Evolutionary conservation across 805 yeast genomes (phyloP), one percentile per base, ranked within the genome.

Genomic region (Candida parachauliodes): DNA sequence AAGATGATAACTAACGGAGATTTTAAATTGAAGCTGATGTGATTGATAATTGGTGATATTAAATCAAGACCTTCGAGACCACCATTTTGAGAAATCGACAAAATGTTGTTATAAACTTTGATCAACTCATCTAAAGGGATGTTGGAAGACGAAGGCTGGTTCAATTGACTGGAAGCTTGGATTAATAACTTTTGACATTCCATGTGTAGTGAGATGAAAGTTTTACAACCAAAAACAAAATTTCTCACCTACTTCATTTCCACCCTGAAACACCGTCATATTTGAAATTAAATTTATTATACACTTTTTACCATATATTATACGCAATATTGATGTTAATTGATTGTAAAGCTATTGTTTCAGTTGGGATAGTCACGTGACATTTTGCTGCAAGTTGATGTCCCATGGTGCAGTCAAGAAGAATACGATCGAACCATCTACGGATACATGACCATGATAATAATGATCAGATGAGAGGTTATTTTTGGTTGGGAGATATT

Each of bases 71-170:
- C 15, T 15, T 27, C 30, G 18, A 27, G 7, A 5, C 30, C 30
- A 10, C 30, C 30, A 16, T 27, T 12, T 15, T 27, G 30, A 3
- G 25, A 19, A 10, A 19, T 11, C 2, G 28, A n/a, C 8, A 32
- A 15, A 11, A 32, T 32, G 10, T 9, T 24, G 6, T 32, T 22
- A 17, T 32, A 32, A 2, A 32, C 14, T 4, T 6, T 22, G 11
- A 24, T 27, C 7, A 34, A 34, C 17, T 34, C 37, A 20, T 34
- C 26, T n/a, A 34, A 19, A 19, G 23, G 37, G 3, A 34, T 16
- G 4, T 12, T 6, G 2, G 22, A 26, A 17, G 36, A 22, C 19
- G 30, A 18, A 4, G 31, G 31, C n/a, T 27, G 24, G 14, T 34
- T 27, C n/a, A 32, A 30, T 11, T 32, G 16, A 15, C 6, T 17